Conservation (phyloP, 306 rosid species). For the Cicer pinnatifidum region DNA sequence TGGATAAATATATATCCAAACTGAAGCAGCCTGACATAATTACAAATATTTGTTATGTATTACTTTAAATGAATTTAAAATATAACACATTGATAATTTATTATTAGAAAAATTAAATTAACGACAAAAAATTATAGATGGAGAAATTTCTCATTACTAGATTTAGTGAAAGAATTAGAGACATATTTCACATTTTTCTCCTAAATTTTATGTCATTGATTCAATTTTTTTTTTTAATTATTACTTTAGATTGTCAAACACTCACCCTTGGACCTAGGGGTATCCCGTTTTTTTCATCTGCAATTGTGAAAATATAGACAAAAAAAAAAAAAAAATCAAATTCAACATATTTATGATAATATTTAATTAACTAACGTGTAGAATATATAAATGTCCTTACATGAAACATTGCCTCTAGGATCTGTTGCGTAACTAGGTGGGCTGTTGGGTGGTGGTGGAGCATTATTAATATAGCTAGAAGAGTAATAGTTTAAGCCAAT, state of each 20-base stretch:
- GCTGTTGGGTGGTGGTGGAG: constrained; percentile 19
- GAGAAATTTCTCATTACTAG: neutral
- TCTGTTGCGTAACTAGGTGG: constrained; percentile 45
- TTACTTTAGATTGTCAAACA: neutral
- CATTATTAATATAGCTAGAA: constrained; percentile 45
- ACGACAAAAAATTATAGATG: too few species aligned
- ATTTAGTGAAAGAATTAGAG: neutral
- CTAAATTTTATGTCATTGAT: neutral
- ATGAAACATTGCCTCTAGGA: constrained; percentile 35
- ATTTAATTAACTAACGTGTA: neutral
- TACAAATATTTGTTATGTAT: neutral
- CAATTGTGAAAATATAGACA: neutral
- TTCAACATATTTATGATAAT: neutral
- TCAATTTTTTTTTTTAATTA: neutral
- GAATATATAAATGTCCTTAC: constrained; percentile 35
- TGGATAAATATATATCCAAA: constrained; percentile 43
- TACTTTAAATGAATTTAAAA: neutral
- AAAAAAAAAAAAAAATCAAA: neutral
- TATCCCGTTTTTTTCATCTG: constrained; percentile 37
- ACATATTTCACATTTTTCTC: neutral
- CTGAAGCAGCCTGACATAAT: constrained; percentile 52
- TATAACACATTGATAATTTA: too few species aligned
- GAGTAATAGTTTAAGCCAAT: constrained; percentile 67
- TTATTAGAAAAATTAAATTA: too few species aligned
- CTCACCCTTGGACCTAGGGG: constrained; percentile 41